Base-by-base conservation (phyloP, 768 basidiomycete species). In the Lentinula detonsa region DNA sequence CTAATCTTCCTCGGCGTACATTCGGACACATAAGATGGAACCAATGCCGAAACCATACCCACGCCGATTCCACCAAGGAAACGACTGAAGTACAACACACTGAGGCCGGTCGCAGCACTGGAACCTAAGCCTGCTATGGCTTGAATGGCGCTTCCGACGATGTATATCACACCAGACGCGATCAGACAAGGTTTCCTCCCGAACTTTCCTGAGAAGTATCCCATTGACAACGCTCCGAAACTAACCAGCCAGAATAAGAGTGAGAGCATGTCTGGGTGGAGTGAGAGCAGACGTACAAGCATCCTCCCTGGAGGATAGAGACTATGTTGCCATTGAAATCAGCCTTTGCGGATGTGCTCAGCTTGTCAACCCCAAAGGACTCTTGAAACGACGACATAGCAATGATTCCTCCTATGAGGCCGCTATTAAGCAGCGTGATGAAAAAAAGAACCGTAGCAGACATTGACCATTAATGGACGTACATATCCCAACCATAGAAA, bases 1-100 rank as follows among this genome's bases (percentile, higher is more conserved):
- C 82, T 75, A 48, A 84, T 81, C 13, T 69, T 66, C 57, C 70
- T 75, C 2, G 81, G 81, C 2, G 76, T 74, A 52, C 75, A 81
- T 66, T 84, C 83, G 1, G 81, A 81, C 9, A 82, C 74, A 51
- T 83, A 84, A 0, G 79, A 73, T 11, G 82, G 81, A 5, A 81
- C 76, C 1, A 83, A 68, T 4, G 81, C 79, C 1, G 78, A 76
- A 6, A 78, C 74, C 75, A 81, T 79, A 13, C 85, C 84, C 33
- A 86, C 77, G 6, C 87, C 85, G 55, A 86, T 73, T 18, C 88
- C 87, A 5, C 81, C 78, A 0, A 88, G 59, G 69, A 87, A 87
- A 4, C 84, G 76, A 57, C 79, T 73, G 64, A 78, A 78, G 63
- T 77, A 81, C 40, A 81, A 71, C 6, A 79, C 73, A 8, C 66